Evolutionary conservation across 257 asterid species (phyloP), one percentile per base, ranked within the genome.

Genomic region (Gentiana straminea): DNA sequence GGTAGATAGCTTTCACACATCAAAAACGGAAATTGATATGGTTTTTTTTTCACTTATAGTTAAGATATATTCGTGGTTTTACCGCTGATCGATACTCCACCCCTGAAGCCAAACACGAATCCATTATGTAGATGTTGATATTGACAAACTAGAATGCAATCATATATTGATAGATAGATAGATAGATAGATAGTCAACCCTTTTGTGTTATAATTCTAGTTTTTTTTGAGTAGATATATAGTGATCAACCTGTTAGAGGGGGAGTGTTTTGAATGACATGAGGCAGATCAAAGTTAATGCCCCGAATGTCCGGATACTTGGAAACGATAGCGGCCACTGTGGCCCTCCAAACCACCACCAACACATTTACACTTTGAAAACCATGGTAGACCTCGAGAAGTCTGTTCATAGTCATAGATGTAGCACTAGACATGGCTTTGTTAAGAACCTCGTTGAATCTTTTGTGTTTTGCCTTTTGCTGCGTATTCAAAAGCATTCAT

Each of bases 401-500:
- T 55, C 44, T 68, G 33, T 61, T 52, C 68, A 68, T 55, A 0
- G 32, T 62, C 7, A 56, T 36, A 5, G 13, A 38, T 12, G 68
- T 49, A 13, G 45, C 33, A 13, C 52, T 55, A 38, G 35, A 46
- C 70, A 68, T 60, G 33, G 48, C 65, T 57, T 58, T 57, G 52
- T 73, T 73, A 41, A 68, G 64, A 0, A 64, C 44, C 13, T 47
- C 39, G 53, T 60, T 68, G 0, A 63, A 48, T 35, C 68, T 73
- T 0, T 63, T 66, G 13, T 79, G 68, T 2, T 39, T 68, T 0
- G 55, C 67, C 69, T 2, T 39, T 68, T 0, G 55, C 67, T 0
- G 4, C 8, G 39, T 82, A 76, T 15, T 70, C 81, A 12, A 79
- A 77, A 9, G 49, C 61, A 34, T 15, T 59, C 77, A 77, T 77